phyloP scores from a whole-genome alignment of 2,329 filamentous ascomycete species.

The Colletotrichum sublineola region DNA sequence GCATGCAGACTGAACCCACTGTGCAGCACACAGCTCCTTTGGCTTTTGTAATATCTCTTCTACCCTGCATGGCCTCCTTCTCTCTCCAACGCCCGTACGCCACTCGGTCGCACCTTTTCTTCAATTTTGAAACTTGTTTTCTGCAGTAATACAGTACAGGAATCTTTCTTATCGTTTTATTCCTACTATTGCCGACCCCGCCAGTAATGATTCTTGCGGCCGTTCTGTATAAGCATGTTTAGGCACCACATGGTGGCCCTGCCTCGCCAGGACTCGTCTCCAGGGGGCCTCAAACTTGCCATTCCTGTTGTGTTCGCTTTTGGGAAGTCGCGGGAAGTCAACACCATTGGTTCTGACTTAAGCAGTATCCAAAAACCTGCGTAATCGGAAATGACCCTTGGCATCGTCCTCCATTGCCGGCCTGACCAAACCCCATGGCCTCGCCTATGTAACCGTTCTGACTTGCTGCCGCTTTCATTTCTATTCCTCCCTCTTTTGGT shows the following conservation, averaged over 20 bases:
- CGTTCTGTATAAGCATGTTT: conserved; percentile 1
- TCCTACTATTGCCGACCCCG: not conserved
- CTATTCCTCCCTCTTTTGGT: conserved; percentile 1
- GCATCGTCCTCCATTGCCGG: conserved; percentile 13
- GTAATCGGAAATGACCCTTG: not conserved
- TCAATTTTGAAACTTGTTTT: not conserved
- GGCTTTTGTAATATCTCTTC: not conserved
- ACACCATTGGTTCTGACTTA: conserved; percentile 10
- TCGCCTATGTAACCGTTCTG: conserved; percentile 19
- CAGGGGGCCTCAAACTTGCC: conserved; percentile 22
- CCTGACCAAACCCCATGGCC: conserved; percentile 21
- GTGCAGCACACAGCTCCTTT: not conserved
- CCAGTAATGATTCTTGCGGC: conserved; percentile 11
- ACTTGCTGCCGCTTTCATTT: conserved; percentile 1
- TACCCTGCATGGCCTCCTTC: not conserved
- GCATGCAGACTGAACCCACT: not conserved
- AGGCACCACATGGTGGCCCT: conserved; percentile 31
- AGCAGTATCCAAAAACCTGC: not conserved
- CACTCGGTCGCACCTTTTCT: not conserved
- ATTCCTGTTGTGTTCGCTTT: conserved; percentile 30
- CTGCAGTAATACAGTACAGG: not conserved
- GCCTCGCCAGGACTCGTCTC: conserved; percentile 33
- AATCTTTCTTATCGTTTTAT: not conserved
- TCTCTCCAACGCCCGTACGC: not conserved
- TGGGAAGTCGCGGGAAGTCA: conserved; percentile 13